A percentile compares a stretch with the other conserved stretches of the same genome.
phyloP scores from a whole-genome alignment of 139 green algal genomes.

The Volvox africanus region DNA sequence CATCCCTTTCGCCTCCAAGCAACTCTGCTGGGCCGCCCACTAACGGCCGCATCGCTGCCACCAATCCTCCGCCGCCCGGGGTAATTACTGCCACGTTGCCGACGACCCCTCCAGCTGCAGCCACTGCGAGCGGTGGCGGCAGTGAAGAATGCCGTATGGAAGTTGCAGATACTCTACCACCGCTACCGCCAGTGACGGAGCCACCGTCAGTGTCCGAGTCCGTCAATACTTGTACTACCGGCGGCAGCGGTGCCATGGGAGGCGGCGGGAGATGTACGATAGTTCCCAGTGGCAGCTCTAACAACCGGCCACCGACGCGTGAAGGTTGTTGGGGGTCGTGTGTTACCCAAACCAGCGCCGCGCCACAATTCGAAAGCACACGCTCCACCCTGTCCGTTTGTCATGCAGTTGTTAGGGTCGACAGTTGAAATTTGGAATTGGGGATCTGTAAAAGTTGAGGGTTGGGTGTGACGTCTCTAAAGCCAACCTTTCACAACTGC shows the following conservation, averaged over 20 bases:
- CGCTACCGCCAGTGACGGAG: not conserved
- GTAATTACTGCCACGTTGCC: not conserved
- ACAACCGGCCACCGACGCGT: slow-evolving; percentile 77
- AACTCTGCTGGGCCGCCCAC: slow-evolving; percentile 2
- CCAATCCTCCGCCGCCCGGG: not conserved
- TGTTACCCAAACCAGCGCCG: slow-evolving; percentile 83
- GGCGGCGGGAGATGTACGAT: slow-evolving; percentile 34
- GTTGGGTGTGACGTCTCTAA: not conserved
- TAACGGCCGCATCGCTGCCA: not conserved
- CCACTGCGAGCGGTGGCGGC: too few species aligned
- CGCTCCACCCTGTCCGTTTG: slow-evolving; percentile 68
- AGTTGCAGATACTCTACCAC: not conserved
- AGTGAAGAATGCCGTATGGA: not conserved
- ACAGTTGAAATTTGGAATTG: not conserved
- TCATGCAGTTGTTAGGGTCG: not conserved
- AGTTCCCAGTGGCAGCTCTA: slow-evolving; percentile 79
- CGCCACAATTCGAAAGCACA: slow-evolving; percentile 71
- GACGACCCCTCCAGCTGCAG: not conserved
- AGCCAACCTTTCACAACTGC: not conserved
- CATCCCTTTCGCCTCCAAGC: not conserved
- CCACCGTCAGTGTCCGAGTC: not conserved
- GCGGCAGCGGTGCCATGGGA: not conserved
- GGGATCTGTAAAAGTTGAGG: not conserved
- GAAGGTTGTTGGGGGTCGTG: slow-evolving; percentile 83
- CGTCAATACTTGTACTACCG: not conserved